phyloP scores from a whole-genome alignment of 2,329 filamentous ascomycete genomes.

The Colletotrichum ledebouriae region DNA sequence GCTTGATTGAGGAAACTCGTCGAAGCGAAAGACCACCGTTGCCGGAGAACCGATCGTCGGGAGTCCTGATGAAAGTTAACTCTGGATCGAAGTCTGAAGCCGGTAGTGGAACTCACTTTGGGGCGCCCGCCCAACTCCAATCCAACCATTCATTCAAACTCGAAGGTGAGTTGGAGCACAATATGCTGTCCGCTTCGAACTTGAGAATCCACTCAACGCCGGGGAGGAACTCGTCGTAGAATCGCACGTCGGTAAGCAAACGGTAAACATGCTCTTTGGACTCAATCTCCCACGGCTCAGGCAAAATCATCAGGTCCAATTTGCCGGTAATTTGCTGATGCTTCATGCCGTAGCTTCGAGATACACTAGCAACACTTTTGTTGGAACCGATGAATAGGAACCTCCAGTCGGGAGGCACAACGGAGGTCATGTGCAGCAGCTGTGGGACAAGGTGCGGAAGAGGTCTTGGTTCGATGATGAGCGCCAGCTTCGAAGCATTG shows the following conservation, averaged over 20 bases:
- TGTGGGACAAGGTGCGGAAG: constrained; percentile 63
- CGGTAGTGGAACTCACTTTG: constrained; percentile 53
- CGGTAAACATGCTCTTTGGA: constrained; percentile 63
- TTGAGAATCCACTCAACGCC: constrained; percentile 67
- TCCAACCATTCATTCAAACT: constrained; percentile 67
- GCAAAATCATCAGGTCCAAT: constrained; percentile 63
- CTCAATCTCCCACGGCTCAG: constrained; percentile 61
- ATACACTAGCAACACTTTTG: constrained; percentile 60
- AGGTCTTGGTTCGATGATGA: constrained; percentile 64
- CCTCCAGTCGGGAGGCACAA: constrained; percentile 69
- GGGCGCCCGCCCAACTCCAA: constrained; percentile 68
- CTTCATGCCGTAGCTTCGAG: constrained; percentile 60
- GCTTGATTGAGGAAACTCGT: constrained; percentile 63
- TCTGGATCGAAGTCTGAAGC: neutral
- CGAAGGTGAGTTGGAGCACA: constrained; percentile 66
- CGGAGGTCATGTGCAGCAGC: constrained; percentile 65
- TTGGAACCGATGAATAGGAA: constrained; percentile 67
- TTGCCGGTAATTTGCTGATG: constrained; percentile 65
- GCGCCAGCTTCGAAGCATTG: constrained; percentile 65
- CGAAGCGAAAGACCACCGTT: constrained; percentile 69
- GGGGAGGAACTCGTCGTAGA: constrained; percentile 66
- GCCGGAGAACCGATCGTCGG: constrained; percentile 61
- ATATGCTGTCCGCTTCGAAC: constrained; percentile 68
- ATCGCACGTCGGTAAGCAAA: constrained; percentile 63
- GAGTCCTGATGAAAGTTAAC: constrained; percentile 47